A percentile compares a stretch with the other conserved stretches of the same genome.
phyloP scores from a whole-genome alignment of 108 stramenopile species.

The Skeletonema menzelii region DNA sequence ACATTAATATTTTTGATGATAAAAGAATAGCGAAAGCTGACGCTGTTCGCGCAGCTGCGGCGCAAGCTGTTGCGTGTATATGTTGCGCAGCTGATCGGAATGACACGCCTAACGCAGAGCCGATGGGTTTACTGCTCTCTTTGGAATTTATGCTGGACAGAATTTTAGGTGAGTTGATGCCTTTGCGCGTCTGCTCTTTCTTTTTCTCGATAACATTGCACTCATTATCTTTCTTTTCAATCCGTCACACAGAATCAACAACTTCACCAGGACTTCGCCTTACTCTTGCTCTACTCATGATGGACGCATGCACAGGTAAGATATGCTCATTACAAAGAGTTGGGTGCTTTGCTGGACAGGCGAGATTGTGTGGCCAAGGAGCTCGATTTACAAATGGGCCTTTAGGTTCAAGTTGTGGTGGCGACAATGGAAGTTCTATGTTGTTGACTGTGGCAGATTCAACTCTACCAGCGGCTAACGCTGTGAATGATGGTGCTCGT shows the following conservation, averaged over 20 bases:
- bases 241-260: conserved; percentile 25
- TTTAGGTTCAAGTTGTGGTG: conserved; percentile 76
- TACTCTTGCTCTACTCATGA: conserved; percentile 77
- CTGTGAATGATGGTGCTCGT: conserved; percentile 88
- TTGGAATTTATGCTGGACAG: conserved; percentile 76
- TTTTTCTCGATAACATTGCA: not conserved
- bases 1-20: conserved; percentile 67
- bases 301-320: conserved; percentile 86
- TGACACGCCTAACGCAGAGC: conserved; percentile 38
- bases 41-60: conserved; percentile 80
- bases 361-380: conserved; percentile 57
- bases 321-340: conserved; percentile 87
- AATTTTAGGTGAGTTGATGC: conserved; percentile 52
- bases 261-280: conserved; percentile 77
- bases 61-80: conserved; percentile 78
- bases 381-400: conserved; percentile 76
- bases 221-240: not conserved
- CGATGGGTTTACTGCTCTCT: conserved; percentile 67
- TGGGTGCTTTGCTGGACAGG: conserved; percentile 65
- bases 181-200: not conserved
- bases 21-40: conserved; percentile 52
- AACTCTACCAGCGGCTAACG: conserved; percentile 74
- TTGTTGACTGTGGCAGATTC: conserved; percentile 57
- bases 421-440: conserved; percentile 77
- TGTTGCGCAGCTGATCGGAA: conserved; percentile 83